These are phyloP conservation scores for Hydrangea macrophylla DNA, from an alignment of 148 eudicot species.

Conservation along the genomic window DNA sequence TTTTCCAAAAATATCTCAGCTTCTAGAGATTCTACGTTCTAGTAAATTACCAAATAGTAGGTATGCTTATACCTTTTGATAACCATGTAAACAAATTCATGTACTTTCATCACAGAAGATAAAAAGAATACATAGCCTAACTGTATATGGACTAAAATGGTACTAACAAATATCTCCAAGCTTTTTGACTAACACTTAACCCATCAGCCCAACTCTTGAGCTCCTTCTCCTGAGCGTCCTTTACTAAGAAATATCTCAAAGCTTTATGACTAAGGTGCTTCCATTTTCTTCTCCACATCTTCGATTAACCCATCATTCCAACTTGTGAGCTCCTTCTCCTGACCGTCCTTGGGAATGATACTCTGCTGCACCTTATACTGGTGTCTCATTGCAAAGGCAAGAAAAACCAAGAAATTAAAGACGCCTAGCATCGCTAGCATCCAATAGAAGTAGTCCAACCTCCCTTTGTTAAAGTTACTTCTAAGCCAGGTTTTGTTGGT, in stretches of 20 bases:
- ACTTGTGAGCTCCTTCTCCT: constrained; percentile 29
- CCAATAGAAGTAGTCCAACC: constrained; percentile 57
- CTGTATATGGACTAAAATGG: not conserved
- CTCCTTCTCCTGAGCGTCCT: constrained; percentile 23
- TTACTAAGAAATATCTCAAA: not conserved
- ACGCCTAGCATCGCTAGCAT: constrained; percentile 47
- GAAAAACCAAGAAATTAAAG: constrained; percentile 41
- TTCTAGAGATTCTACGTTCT: no score
- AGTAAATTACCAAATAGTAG: no score
- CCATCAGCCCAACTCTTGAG: constrained; percentile 25
- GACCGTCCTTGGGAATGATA: not conserved
- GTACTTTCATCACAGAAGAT: not conserved
- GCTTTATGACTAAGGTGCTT: constrained; percentile 12
- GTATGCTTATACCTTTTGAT: not conserved
- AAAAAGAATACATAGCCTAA: not conserved
- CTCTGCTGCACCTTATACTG: constrained; percentile 46
- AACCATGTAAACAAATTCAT: not conserved
- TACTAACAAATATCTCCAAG: not conserved
- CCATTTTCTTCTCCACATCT: constrained; percentile 17
- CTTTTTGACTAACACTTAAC: constrained; percentile 5
- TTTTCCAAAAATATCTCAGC: not conserved
- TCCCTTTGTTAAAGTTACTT: constrained; percentile 48
- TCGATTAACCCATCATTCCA: constrained; percentile 20
- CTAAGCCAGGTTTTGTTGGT: constrained; percentile 45
- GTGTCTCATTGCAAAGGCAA: constrained; percentile 46